These are phyloP conservation scores for Arctium minus DNA, from an alignment of 129 eudicot species.

Conservation along the genomic window DNA sequence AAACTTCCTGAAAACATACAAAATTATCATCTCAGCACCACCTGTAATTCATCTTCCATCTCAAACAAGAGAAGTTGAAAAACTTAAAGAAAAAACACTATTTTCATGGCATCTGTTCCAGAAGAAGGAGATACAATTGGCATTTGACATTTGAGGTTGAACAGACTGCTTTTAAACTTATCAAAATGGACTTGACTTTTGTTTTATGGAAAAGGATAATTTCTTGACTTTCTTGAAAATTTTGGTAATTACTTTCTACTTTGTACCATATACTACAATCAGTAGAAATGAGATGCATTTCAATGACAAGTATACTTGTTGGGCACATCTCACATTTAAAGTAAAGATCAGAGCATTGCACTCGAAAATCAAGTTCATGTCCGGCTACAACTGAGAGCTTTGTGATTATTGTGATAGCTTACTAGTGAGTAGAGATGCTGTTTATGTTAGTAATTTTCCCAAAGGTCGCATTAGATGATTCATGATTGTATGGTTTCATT, in stretches of 20 bases:
- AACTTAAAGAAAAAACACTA: background rate
- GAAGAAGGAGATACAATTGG: background rate
- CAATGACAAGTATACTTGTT: background rate
- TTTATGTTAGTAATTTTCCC: too few species aligned
- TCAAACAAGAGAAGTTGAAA: background rate
- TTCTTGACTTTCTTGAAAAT: background rate
- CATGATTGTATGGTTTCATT: too few species aligned
- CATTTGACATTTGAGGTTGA: background rate
- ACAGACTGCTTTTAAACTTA: background rate
- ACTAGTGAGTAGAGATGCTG: background rate
- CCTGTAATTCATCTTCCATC: background rate
- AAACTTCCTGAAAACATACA: constrained; percentile 60
- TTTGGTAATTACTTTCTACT: background rate
- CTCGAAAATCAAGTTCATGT: background rate
- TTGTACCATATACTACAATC: background rate
- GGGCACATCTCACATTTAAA: background rate
- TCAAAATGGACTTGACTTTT: background rate
- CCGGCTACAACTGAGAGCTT: background rate
- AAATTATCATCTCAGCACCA: constrained; percentile 5
- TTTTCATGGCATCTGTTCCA: background rate
- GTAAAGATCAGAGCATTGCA: background rate
- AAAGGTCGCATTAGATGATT: too few species aligned
- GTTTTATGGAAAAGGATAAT: background rate
- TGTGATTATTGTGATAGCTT: background rate
- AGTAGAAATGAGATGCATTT: background rate